Percentiles rank a stretch among this genome's conserved stretches.
phyloP scores from a whole-genome alignment of 176 grass and related monocot genomes.

The Tillandsia fasciculata region DNA sequence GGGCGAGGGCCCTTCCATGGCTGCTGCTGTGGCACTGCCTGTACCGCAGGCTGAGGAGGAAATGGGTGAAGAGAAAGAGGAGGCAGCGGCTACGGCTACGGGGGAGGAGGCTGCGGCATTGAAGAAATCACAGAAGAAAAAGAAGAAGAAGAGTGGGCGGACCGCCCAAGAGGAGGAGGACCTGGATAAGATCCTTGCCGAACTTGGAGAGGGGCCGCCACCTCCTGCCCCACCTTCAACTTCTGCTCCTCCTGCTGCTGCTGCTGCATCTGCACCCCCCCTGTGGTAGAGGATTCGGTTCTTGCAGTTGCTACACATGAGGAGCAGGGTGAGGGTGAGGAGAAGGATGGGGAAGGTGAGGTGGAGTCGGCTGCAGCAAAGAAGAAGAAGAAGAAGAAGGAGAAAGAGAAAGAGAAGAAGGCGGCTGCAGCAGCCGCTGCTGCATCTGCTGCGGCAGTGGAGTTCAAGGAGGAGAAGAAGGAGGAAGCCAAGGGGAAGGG shows the following conservation, averaged over 20 bases:
- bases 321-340: slow-evolving; percentile 24
- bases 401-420: slow-evolving; percentile 95
- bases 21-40: background rate
- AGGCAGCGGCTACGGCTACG: slow-evolving; percentile 25
- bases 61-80: slow-evolving; percentile 18
- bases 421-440: slow-evolving; percentile 67
- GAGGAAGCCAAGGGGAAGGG: slow-evolving; percentile 62
- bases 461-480: slow-evolving; percentile 41
- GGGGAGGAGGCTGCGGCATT: slow-evolving; percentile 25
- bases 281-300: background rate
- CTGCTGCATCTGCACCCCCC: background rate
- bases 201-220: slow-evolving; percentile 25
- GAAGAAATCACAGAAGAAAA: slow-evolving; percentile 41
- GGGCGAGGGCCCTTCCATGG: slow-evolving; percentile 15
- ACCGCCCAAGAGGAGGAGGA: slow-evolving; percentile 44
- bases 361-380: slow-evolving; percentile 50
- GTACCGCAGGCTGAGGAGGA: slow-evolving; percentile 25
- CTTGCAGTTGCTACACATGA: slow-evolving; percentile 1
- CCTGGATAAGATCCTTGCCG: slow-evolving; percentile 48
- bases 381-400: slow-evolving; percentile 89
- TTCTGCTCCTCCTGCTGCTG: background rate
- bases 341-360: slow-evolving; percentile 65
- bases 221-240: background rate
- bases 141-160: slow-evolving; percentile 47
- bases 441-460: slow-evolving; percentile 19